These are phyloP conservation scores for Henckelia pumila DNA, from an alignment of 257 asterid genomes.

Conservation along the genomic window DNA sequence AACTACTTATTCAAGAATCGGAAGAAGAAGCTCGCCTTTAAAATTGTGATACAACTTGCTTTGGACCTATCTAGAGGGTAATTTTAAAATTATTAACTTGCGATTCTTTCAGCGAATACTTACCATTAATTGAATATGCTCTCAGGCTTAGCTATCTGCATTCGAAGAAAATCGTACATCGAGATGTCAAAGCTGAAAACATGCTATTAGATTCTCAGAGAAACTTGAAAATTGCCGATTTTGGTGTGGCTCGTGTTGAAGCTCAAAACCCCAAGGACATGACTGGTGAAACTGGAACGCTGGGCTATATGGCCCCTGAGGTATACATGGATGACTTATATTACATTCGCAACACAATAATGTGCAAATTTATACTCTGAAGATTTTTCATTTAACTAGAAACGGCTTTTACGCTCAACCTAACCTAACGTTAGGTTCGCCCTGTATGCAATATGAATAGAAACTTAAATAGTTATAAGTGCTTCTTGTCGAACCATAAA, in stretches of 20 bases:
- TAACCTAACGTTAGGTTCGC: background rate
- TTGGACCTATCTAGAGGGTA: constrained; percentile 90
- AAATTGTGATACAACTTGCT: constrained; percentile 78
- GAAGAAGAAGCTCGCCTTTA: constrained; percentile 79
- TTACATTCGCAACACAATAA: background rate
- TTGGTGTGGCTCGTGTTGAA: constrained; percentile 96
- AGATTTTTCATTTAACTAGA: background rate
- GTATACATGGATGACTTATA: constrained; percentile 26
- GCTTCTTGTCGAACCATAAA: too few species aligned
- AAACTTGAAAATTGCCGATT: constrained; percentile 80
- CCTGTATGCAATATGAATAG: background rate
- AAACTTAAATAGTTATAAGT: background rate
- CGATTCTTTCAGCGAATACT: background rate
- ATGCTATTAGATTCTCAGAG: constrained; percentile 68
- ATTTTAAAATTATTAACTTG: background rate
- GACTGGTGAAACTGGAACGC: constrained; percentile 99
- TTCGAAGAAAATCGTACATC: constrained; percentile 84
- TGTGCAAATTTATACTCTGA: background rate
- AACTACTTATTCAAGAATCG: constrained; percentile 67
- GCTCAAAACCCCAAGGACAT: constrained; percentile 92
- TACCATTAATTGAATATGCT: background rate
- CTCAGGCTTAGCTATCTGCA: constrained; percentile 86
- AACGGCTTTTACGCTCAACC: background rate
- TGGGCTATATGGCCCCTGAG: constrained; percentile 99
- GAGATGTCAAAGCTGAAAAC: constrained; percentile 95